These are phyloP conservation scores for Sporothrix mexicana DNA, from an alignment of 2,329 filamentous ascomycete species.

Conservation along the genomic window DNA sequence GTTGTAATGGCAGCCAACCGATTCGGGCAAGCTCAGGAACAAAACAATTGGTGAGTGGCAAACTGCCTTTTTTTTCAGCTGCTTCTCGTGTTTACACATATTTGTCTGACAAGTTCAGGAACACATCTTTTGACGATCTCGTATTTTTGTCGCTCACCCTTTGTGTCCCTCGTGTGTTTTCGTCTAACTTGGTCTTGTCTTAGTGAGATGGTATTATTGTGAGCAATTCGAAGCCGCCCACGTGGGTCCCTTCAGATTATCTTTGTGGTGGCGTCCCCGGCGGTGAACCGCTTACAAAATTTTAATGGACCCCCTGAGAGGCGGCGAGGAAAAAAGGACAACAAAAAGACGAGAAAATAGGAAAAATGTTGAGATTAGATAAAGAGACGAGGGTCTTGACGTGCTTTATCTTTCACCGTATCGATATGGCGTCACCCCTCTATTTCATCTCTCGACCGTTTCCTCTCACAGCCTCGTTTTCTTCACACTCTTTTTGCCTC, in stretches of 20 bases:
- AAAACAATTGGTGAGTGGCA: not conserved
- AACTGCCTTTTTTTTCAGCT: not conserved
- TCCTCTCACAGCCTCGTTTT: not conserved
- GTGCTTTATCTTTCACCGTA: conserved; percentile 1
- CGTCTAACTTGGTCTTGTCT: not conserved
- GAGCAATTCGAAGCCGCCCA: conserved; percentile 3
- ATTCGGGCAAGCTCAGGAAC: conserved; percentile 1
- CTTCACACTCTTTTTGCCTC: not conserved
- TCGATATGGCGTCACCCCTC: conserved; percentile 23
- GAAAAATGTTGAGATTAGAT: not conserved
- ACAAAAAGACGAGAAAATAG: not conserved
- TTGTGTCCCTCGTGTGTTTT: not conserved
- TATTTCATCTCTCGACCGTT: not conserved
- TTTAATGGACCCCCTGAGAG: conserved; percentile 10
- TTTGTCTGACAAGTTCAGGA: not conserved
- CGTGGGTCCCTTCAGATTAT: conserved; percentile 28
- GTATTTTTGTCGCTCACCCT: not conserved
- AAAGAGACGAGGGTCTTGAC: conserved; percentile 2
- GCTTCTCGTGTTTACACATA: not conserved
- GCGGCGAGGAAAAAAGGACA: conserved; percentile 6
- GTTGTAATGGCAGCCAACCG: conserved; percentile 12
- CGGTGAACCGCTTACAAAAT: not conserved
- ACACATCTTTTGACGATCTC: not conserved
- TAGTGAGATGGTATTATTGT: not conserved
- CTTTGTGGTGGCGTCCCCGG: conserved; percentile 1